Evolutionary conservation across 257 asterid genomes (phyloP), one percentile per base, ranked within the genome.

Genomic region (Nicotiana knightiana): DNA sequence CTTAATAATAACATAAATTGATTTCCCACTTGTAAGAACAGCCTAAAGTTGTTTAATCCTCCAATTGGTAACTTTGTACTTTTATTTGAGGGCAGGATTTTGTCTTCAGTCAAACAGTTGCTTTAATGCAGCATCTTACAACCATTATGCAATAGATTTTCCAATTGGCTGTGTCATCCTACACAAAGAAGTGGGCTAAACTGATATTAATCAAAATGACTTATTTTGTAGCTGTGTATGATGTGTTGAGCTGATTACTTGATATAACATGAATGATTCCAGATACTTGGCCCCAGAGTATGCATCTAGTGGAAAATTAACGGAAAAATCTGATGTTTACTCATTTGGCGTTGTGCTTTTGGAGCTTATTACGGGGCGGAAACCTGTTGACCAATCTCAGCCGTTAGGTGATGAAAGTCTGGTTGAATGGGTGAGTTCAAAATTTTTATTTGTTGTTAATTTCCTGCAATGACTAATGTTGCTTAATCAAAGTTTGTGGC

Each of bases 271-370:
- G 86, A 66, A 80, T 83, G 80, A 83, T 82, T 83, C 83, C 92
- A 93, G 97, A 81, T 94, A 94, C 91, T 88, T 94, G 97, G 92
- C 97, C 37, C 97, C 97, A 1, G 97, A 94, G 87, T 94, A 93
- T 85, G 98, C 98, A 78, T 90, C 97, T 82, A 89, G 90, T 24
- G 98, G 98, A 76, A 94, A 94, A 90, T 90, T 94, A 81, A 93
- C 95, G 2, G 97, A 92, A 85, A 94, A 94, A 79, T 94, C 97
- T 26, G 98, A 94, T 82, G 97, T 94, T 17, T 94, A 55, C 82
- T 94, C 98, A 73, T 94, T 89, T 79, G 98, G 97, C 4, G 95
- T 92, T 67, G 98, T 93, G 84, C 97, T 94, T 83, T 89, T 94
- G 88, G 98, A 94, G 89, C 93, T 94, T 85, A 92, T 94, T 57